Conservation (phyloP, 306 rosid genomes). For the Gynostemma pentaphyllum region DNA sequence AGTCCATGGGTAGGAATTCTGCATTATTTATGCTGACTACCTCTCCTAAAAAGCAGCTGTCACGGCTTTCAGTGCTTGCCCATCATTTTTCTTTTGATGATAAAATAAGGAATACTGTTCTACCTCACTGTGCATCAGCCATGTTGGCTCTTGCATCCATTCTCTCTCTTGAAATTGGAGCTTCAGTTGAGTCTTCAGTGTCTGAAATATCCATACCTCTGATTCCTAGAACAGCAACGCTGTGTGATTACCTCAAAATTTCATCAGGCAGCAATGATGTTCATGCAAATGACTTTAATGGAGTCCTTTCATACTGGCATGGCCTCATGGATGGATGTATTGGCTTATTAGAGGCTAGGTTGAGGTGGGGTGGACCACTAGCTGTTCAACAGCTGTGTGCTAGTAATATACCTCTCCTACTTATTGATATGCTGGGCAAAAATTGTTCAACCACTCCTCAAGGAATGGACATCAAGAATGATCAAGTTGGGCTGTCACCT, state of each 20-base stretch:
- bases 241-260: conserved; percentile 52
- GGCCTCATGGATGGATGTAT: conserved; percentile 83
- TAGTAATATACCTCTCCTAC: conserved; percentile 61
- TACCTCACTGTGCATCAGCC: conserved; percentile 55
- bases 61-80: conserved; percentile 67
- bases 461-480: conserved; percentile 30
- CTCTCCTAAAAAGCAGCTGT: conserved; percentile 68
- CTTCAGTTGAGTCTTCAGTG: conserved; percentile 60
- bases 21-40: conserved; percentile 73
- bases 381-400: conserved; percentile 90
- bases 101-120: conserved; percentile 31
- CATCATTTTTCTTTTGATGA: conserved; percentile 54
- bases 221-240: conserved; percentile 61
- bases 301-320: conserved; percentile 64
- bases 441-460: conserved; percentile 29
- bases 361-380: conserved; percentile 81
- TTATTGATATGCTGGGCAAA: conserved; percentile 50
- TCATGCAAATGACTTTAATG: conserved; percentile 23
- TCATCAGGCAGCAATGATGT: conserved; percentile 33
- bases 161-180: conserved; percentile 66
- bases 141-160: conserved; percentile 85
- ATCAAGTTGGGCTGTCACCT: conserved; percentile 72
- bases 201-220: conserved; percentile 68
- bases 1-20: conserved; percentile 80
- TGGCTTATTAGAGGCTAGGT: conserved; percentile 68